Base-by-base conservation (phyloP, 306 rosid genomes). In the Quillaja saponaria region DNA sequence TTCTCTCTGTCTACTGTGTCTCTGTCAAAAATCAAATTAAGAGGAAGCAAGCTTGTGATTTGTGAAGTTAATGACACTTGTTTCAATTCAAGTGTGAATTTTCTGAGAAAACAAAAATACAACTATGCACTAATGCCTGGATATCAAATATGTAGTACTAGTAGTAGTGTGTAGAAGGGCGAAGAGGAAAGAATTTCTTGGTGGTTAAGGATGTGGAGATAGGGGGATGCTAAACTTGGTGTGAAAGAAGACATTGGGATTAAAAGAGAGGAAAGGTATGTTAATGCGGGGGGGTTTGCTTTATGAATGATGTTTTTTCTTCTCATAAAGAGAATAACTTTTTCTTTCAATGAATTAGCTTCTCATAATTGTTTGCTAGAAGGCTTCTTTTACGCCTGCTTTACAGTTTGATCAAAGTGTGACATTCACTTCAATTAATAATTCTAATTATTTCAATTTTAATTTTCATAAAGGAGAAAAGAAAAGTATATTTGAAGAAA, bases 131-230 rank as follows among this genome's bases (percentile, higher is more conserved):
- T 6, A 5, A 5, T 10, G 40, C 40, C 10, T 37, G 10, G 10
- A 37, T 37, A 37, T 37, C n/a, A n/a, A n/a, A 37, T 37, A 37
- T 37, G 10, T 37, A 37, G 6, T 5, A 5, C 6, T 37, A 37
- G 40, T 5, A 10, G 10, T 6, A 37, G 40, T 5, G 40, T 5
- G 40, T 5, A 10, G 10, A 10, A 37, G 40, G 40, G 10, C 40
- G 10, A 37, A 37, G 6, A 37, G 40, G 40, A 64, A 40, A 13
- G 68, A 64, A 19, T 85, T 85, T 60, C 97, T 91, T 91, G 82
- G 71, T 58, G 64, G 78, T 79, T 87, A 91, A 91, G 97, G 81
- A 74, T n/a, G n/a, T n/a, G n/a, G n/a, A n/a, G n/a, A n/a, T n/a
- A 89, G 61, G 44, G 34, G 49, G 89, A 86, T 88, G 87, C 96